phyloP scores from a whole-genome alignment of 2,329 filamentous ascomycete genomes.

The Parastagonospora nodorum region DNA sequence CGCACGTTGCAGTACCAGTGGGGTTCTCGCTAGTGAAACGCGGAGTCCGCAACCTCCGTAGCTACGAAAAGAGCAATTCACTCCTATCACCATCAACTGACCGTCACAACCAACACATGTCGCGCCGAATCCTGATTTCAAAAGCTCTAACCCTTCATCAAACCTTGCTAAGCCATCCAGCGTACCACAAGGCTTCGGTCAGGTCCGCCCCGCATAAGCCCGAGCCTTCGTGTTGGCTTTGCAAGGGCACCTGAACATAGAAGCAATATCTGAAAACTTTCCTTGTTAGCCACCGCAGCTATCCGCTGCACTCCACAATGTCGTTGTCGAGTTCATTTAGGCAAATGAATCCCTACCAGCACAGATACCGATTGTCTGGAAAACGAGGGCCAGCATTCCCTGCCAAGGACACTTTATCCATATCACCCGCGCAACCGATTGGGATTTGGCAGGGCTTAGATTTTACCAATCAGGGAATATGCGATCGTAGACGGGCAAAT shows the following conservation, averaged over 20 bases:
- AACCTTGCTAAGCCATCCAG: background rate
- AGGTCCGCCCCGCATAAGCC: constrained; percentile 1
- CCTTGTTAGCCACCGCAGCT: too few relatives aligned
- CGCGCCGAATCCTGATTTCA: background rate
- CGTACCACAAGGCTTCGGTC: background rate
- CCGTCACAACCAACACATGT: constrained; percentile 1
- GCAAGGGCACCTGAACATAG: background rate
- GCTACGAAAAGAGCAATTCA: constrained; percentile 1
- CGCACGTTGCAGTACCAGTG: constrained; percentile 1
- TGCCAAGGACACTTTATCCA: constrained; percentile 32
- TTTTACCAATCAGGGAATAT: background rate
- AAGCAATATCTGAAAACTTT: background rate
- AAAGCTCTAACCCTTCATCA: background rate
- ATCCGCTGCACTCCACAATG: background rate
- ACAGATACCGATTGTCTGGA: background rate
- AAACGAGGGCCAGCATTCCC: background rate
- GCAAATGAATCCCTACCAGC: constrained; percentile 18
- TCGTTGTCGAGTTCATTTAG: constrained; percentile 16
- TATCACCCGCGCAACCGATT: constrained; percentile 34
- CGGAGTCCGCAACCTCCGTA: constrained; percentile 3
- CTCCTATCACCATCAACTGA: constrained; percentile 4
- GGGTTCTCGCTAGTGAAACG: constrained; percentile 6
- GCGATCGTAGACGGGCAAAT: background rate
- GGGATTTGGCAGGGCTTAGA: background rate
- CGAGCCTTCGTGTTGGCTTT: background rate